Evolutionary conservation across 1,284 basidiomycete species (phyloP), one percentile per base, ranked within the genome.

Genomic region (Exobasidium cylindrosporum): DNA sequence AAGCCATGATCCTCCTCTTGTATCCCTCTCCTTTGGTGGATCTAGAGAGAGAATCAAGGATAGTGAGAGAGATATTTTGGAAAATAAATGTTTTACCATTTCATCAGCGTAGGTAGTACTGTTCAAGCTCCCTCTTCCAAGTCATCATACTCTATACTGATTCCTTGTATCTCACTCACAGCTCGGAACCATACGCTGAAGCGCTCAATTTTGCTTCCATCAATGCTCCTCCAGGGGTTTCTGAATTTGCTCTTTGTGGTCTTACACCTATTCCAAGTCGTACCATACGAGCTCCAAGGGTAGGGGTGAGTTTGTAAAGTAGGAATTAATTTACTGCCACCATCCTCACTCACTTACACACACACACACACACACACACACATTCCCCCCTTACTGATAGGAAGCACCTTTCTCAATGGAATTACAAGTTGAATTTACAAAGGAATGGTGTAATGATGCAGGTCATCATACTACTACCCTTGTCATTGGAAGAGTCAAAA

Each of bases 371-470:
- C 21, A 10, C 32, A 21, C 23, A 14, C 17, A 5, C 24, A 11
- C 40, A 13, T n/a, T n/a, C 17, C 35, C 17, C 10, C 35, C 35
- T 17, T 17, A 40, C 17, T 32, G 0, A 24, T 21, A 67, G 57
- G 73, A 76, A 49, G 58, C 64, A 1, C 71, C 73, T 23, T 70
- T 73, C 58, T 66, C 70, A 21, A 67, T 76, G 66, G 73, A 76
- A 44, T 70, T 70, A 62, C 57, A 67, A 29, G 60, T 76, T 14
- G 65, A 73, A n/a, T 64, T 66, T 56, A 58, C 47, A 0, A 63
- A 64, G 14, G 66, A 74, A 2, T 67, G 69, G 29, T 50, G 58
- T 35, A 69, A 72, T 29, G 70, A 59, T n/a, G 59, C 60, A 23
- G 69, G 67, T 31, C 63, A 69, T 57, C 70, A 72, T 54, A 72